Evolutionary conservation across 352 stramenopile species (phyloP), one percentile per base, ranked within the genome.

Genomic region (Chrysophaeum taylorii): DNA sequence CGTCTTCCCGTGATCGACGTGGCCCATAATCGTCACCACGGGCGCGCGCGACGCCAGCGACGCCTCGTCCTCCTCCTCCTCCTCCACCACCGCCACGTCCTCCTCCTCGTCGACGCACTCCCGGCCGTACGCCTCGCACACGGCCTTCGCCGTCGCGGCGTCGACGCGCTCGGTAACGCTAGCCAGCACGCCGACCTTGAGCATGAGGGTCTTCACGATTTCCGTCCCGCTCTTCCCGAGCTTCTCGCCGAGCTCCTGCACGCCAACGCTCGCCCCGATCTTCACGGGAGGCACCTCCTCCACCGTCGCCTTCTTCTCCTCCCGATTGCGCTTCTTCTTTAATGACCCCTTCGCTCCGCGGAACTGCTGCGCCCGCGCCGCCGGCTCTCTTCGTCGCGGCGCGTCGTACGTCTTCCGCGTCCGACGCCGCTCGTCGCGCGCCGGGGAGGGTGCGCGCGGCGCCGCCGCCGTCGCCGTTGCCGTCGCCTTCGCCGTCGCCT

Each of bases 1-100:
- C 15, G 96, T 99, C 79, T 99, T 99, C 73, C 96, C 96, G 81
- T 99, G 96, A 84, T 99, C 96, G 29, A 99, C 95, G 78, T 99
- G 96, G 41, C 96, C 96, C 94, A 99, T 98, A 42, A 99, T 95
- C 12, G 93, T 96, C 38, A 99, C 93, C 54, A 99, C 93, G 4
- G 96, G 95, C 25, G 92, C 81, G 33, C 94, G 82, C 38, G 82
- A 73, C 52, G 84, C 50, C 53, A 93, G 75, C 52, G 75, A 72
- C 25, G 81, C 75, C 21, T 64, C 67, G 42, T 88, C 82, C 69
- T 91, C 84, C 53, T 89, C 80, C 48, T 87, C 70, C 48, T 74
- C 67, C n/a, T 74, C 73, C 18, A 85, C 70, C 18, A 78, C 82
- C 57, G 78, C 81, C 33, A 81, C 77, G 41, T 75, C 62, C 23